phyloP scores from a whole-genome alignment of 805 yeast species.

The Wickerhamomyces bisporus region DNA sequence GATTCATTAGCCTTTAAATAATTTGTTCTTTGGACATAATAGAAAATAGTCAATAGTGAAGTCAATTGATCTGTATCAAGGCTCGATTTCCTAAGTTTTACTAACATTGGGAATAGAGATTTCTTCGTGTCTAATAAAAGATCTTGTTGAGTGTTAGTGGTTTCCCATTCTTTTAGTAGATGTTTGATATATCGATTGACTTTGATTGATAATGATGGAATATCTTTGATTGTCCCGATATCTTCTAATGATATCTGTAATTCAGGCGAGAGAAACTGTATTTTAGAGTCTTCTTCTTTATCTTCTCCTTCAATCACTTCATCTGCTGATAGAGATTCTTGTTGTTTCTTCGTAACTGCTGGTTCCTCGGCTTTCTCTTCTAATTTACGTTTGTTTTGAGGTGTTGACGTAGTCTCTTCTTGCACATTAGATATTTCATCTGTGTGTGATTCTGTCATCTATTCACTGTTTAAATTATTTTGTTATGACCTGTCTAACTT shows the following conservation, averaged over 20 bases:
- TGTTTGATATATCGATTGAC: conserved; percentile 25
- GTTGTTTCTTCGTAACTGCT: not conserved
- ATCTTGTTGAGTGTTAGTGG: conserved; percentile 18
- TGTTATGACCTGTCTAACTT: too few relatives aligned
- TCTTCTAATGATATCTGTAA: conserved; percentile 15
- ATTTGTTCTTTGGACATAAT: conserved; percentile 51
- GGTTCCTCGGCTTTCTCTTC: too few relatives aligned
- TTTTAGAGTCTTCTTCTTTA: not conserved
- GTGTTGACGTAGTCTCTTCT: too few relatives aligned
- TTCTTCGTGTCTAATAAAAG: conserved; percentile 42
- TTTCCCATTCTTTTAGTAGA: conserved; percentile 34
- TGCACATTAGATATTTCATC: too few relatives aligned
- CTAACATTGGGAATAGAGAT: conserved; percentile 47
- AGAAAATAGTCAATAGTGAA: conserved; percentile 54
- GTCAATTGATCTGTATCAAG: conserved; percentile 39
- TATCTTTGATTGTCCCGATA: conserved; percentile 3
- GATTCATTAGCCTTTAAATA: conserved; percentile 55
- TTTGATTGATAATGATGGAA: conserved; percentile 13
- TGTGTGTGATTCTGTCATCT: too few relatives aligned
- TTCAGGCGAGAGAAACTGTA: conserved; percentile 7
- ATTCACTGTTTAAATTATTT: too few relatives aligned
- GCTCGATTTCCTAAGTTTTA: conserved; percentile 41
- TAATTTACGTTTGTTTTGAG: too few relatives aligned
- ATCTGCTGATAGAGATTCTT: not conserved
- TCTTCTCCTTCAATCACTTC: not conserved